Base-by-base conservation (phyloP, 1,284 basidiomycete genomes). In the Athelia sp. region DNA sequence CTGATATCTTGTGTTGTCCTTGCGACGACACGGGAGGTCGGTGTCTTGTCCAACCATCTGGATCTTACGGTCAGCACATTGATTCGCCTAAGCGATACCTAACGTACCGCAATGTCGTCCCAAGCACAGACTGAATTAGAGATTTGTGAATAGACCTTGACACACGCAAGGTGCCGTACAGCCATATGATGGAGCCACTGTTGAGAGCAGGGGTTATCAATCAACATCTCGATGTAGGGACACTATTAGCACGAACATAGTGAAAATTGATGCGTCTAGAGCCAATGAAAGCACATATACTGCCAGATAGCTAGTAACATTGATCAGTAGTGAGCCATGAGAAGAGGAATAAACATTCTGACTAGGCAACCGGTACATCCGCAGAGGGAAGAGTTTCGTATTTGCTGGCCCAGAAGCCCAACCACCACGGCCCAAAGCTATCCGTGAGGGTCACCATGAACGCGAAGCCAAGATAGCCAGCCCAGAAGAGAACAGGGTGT, bases 361-460 rank as follows among this genome's bases (percentile, higher is more conserved):
- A 77, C 72, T 64, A 68, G 46, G 65, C 52, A 11, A 71, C 69
- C 10, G 63, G 59, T 11, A 77, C 68, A 1, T 63, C 57, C 10
- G 68, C 43, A 24, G 60, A 52, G 51, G 68, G 55, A 21, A 6
- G 26, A 13, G 6, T 29, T 29, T 75, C 73, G 58, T 83, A 84
- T 48, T 80, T 76, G 3, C 68, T 65, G 2, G 79, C 75, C 79
- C 81, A 85, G 50, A 74, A 72, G 29, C 81, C 81, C 14, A 84
- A 66, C 65, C 74, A 83, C 72, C 76, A 82, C 1, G 73, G 77
- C 58, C 79, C 73, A 40, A 71, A 66, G 2, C 72, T 66, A 17
- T 65, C 62, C 4, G 57, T 55, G 14, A 67, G 44, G 3, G 42
- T 52, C 10, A 54, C 57, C 3, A 67, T 22, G 22, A 66, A 48